A percentile compares a stretch with the other conserved stretches of the same genome.
phyloP scores from a whole-genome alignment of 2,329 filamentous ascomycete species.

The Pseudogymnoascus sp. region DNA sequence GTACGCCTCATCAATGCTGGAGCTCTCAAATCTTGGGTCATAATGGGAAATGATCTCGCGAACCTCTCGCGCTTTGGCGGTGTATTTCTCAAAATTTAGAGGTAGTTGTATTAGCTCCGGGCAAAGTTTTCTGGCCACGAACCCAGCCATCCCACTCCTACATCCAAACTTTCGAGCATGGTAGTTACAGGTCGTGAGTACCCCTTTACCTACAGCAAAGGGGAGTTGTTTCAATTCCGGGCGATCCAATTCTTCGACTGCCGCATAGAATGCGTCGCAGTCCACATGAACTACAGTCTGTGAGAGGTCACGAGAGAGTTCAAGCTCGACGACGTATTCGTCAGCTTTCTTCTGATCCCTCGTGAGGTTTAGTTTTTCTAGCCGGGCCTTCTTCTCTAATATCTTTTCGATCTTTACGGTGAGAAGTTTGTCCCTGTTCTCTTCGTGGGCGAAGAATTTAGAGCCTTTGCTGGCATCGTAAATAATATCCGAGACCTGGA shows the following conservation, averaged over 20 bases:
- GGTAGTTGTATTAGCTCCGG: slow-evolving; percentile 75
- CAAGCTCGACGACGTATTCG: slow-evolving; percentile 69
- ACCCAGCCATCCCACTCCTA: slow-evolving; percentile 89
- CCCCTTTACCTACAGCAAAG: slow-evolving; percentile 74
- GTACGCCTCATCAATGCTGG: slow-evolving; percentile 94
- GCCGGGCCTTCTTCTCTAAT: slow-evolving; percentile 60
- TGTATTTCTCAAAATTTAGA: slow-evolving; percentile 85
- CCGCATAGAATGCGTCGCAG: slow-evolving; percentile 95
- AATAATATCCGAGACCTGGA: slow-evolving; percentile 82
- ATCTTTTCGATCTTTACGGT: slow-evolving; percentile 81
- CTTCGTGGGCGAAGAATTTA: slow-evolving; percentile 91
- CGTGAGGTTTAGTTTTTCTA: slow-evolving; percentile 68
- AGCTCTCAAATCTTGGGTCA: slow-evolving; percentile 82
- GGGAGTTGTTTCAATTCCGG: slow-evolving; percentile 80
- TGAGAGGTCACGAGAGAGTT: slow-evolving; percentile 67
- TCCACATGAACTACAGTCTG: slow-evolving; percentile 87
- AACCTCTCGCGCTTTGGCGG: slow-evolving; percentile 79
- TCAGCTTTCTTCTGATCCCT: slow-evolving; percentile 69
- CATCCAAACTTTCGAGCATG: slow-evolving; percentile 82
- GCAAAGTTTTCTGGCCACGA: slow-evolving; percentile 90
- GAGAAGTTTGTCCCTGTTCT: slow-evolving; percentile 68
- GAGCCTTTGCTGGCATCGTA: slow-evolving; percentile 95
- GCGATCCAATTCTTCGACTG: slow-evolving; percentile 75
- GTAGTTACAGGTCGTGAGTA: slow-evolving; percentile 71
- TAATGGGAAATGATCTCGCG: slow-evolving; percentile 76